These are phyloP conservation scores for Pythium dissimile DNA, from an alignment of 352 stramenopile genomes.

Conservation along the genomic window DNA sequence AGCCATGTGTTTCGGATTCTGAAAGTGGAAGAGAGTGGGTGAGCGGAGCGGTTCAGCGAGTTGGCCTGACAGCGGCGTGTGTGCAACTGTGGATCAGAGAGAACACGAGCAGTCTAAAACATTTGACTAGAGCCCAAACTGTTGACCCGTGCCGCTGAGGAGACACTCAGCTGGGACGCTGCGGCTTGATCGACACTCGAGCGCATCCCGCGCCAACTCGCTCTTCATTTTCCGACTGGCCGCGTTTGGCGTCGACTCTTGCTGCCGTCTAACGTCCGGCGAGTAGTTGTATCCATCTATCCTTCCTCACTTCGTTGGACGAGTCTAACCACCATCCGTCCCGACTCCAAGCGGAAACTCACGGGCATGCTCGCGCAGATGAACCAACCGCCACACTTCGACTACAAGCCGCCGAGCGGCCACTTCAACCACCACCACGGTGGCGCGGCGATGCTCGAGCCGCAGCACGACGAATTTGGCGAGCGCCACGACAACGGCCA, in stretches of 20 bases:
- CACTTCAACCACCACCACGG: not conserved
- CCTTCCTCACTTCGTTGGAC: too few relatives aligned
- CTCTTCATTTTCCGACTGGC: constrained; percentile 11
- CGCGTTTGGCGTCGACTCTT: not conserved
- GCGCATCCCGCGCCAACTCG: not conserved
- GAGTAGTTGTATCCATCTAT: constrained; percentile 13
- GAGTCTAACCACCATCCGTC: too few relatives aligned
- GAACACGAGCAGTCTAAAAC: constrained; percentile 1
- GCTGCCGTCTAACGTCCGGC: not conserved
- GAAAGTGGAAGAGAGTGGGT: constrained; percentile 5
- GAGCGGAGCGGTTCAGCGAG: not conserved
- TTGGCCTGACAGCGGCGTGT: not conserved
- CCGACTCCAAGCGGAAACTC: not conserved
- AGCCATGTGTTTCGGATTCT: not conserved
- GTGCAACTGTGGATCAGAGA: not conserved
- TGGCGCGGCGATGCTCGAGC: not conserved
- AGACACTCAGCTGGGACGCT: not conserved
- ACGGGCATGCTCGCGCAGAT: constrained; percentile 14
- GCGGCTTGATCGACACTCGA: not conserved
- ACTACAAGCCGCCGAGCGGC: constrained; percentile 8
- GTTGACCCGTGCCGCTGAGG: too few relatives aligned
- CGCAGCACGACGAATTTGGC: constrained; percentile 7
- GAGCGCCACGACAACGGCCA: not conserved
- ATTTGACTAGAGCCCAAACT: too few relatives aligned
- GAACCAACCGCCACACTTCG: constrained; percentile 8